phyloP scores from a whole-genome alignment of 768 basidiomycete genomes.

The Mycena filopes region DNA sequence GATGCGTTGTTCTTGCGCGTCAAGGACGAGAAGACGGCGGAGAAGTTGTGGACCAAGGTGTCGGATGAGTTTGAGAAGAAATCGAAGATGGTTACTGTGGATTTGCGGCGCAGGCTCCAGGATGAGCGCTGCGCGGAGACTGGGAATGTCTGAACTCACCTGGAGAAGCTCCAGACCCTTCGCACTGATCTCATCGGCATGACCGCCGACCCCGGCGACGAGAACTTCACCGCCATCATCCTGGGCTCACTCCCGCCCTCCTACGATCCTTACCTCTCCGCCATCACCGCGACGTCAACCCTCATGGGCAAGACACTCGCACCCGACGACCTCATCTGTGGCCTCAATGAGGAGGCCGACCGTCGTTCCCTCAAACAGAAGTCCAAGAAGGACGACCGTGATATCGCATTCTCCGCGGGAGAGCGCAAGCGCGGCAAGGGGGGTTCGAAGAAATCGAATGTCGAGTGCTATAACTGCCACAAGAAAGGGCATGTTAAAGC shows the following conservation, averaged over 20 bases:
- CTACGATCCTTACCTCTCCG: constrained; percentile 35
- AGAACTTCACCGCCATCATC: constrained; percentile 27
- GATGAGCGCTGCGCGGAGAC: constrained; percentile 36
- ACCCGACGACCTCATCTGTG: constrained; percentile 32
- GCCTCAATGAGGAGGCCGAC: constrained; percentile 33
- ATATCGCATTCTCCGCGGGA: constrained; percentile 23
- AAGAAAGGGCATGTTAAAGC: constrained; percentile 35
- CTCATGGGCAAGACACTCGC: constrained; percentile 20
- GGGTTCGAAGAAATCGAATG: background rate
- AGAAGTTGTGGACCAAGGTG: too few relatives aligned
- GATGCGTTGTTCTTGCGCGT: too few relatives aligned
- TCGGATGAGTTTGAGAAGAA: too few relatives aligned
- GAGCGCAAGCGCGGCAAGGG: constrained; percentile 1
- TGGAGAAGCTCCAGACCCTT: constrained; percentile 29
- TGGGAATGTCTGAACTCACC: constrained; percentile 37
- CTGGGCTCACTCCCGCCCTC: constrained; percentile 39
- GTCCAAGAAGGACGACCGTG: constrained; percentile 23
- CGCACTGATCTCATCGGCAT: constrained; percentile 35
- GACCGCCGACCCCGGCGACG: constrained; percentile 20
- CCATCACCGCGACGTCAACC: constrained; percentile 33
- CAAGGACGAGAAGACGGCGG: too few relatives aligned
- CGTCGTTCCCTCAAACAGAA: constrained; percentile 20
- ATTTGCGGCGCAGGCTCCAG: constrained; percentile 37
- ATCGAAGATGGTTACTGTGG: constrained; percentile 36
- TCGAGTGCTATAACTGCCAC: constrained; percentile 36